Conservation (phyloP, 495 filamentous ascomycete genomes). For the Acidiella bohemica region DNA sequence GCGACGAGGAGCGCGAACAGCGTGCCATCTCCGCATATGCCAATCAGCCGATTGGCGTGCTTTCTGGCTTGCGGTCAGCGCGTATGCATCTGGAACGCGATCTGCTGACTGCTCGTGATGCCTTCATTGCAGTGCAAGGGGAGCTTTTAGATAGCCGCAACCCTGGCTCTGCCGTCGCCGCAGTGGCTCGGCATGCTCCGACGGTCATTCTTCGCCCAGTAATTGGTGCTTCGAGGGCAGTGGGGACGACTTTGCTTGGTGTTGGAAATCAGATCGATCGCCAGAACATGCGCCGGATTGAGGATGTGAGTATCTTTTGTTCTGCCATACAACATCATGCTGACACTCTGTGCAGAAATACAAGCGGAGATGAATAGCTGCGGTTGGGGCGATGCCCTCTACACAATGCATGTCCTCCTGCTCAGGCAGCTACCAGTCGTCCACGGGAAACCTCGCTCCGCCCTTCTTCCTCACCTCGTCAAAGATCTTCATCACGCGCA, state of each 20-base stretch:
- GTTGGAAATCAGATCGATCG: slow-evolving; percentile 90
- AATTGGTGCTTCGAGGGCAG: slow-evolving; percentile 79
- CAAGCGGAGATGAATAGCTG: slow-evolving; percentile 7
- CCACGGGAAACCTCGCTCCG: slow-evolving; percentile 18
- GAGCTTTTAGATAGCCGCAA: slow-evolving; percentile 79
- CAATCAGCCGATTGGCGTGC: slow-evolving; percentile 75
- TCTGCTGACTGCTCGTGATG: slow-evolving; percentile 68
- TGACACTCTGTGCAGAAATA: slow-evolving; percentile 4
- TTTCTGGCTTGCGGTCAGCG: slow-evolving; percentile 72
- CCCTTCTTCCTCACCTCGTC: slow-evolving; percentile 16
- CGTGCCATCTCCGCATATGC: slow-evolving; percentile 68
- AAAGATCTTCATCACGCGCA: slow-evolving; percentile 18
- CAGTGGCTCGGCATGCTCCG: slow-evolving; percentile 68
- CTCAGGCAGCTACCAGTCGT: slow-evolving; percentile 12
- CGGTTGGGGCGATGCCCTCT: too few relatives aligned
- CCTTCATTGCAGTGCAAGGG: slow-evolving; percentile 84
- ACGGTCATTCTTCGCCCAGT: slow-evolving; percentile 83
- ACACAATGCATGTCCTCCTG: too few relatives aligned
- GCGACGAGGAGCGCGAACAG: slow-evolving; percentile 36
- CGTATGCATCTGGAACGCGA: slow-evolving; percentile 74
- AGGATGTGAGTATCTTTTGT: slow-evolving; percentile 54
- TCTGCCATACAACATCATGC: not conserved
- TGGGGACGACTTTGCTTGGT: slow-evolving; percentile 78
- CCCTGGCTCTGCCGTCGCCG: slow-evolving; percentile 68
- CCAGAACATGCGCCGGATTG: slow-evolving; percentile 63